A percentile compares a stretch with the other conserved stretches of the same genome.
Conservation (phyloP, 257 asterid genomes). For the Linaria vulgaris region DNA sequence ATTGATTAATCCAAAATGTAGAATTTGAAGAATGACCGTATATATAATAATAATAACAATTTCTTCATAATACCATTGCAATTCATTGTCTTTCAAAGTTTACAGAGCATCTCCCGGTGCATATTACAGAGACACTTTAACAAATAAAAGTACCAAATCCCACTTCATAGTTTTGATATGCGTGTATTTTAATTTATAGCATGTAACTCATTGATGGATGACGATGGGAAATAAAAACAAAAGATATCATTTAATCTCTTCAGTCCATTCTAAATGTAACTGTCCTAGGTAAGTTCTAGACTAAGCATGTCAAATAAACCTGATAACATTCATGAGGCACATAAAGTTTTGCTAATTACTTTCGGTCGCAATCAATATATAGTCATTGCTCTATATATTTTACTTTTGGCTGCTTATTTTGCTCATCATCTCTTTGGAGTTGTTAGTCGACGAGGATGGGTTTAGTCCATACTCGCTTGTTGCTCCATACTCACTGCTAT, state of each 20-base stretch:
- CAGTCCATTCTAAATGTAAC: background rate
- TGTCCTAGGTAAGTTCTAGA: background rate
- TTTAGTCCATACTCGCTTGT: conserved; percentile 63
- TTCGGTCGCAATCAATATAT: background rate
- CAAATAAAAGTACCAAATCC: conserved; percentile 10
- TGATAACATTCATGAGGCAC: background rate
- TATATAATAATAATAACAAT: background rate
- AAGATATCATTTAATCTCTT: background rate
- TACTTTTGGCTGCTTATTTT: background rate
- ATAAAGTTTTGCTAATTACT: background rate
- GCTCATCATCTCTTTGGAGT: conserved; percentile 29
- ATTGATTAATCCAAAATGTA: too few relatives aligned
- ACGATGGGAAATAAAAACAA: background rate
- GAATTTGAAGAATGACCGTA: too few relatives aligned
- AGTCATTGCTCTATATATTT: background rate
- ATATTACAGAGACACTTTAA: background rate
- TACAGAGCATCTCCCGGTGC: background rate
- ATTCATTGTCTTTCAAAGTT: background rate
- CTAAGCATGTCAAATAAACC: background rate
- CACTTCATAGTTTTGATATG: background rate
- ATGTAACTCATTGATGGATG: background rate
- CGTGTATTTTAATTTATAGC: background rate
- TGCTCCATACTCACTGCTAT: conserved; percentile 57
- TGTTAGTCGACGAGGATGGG: conserved; percentile 51
- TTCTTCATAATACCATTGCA: background rate